Evolutionary conservation across 202 grass and related monocot genomes (phyloP).

Genomic region (Bolboschoenoplectus hybrid): DNA sequence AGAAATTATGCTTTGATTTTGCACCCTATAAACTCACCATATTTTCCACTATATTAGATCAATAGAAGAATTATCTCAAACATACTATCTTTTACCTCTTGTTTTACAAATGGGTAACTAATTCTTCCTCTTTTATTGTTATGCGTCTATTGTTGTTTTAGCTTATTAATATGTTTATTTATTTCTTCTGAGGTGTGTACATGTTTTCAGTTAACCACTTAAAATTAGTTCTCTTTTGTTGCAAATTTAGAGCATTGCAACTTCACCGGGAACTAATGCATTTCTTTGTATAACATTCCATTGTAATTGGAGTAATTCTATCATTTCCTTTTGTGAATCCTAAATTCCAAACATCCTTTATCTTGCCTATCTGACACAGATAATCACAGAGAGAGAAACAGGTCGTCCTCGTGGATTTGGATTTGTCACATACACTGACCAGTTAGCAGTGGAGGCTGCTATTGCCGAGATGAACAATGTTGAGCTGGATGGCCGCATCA

Average conservation of each 20-base stretch:
- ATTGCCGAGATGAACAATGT: conserved; percentile 86
- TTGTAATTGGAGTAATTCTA: conserved; percentile 35
- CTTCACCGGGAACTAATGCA: neutral
- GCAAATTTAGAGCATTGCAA: neutral
- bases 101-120: conserved; percentile 2
- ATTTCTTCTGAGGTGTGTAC: neutral
- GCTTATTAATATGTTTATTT: neutral
- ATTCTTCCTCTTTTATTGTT: neutral
- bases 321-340: neutral
- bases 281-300: neutral
- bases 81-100: neutral
- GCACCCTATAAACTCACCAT: neutral
- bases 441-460: conserved; percentile 64
- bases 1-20: conserved; percentile 15
- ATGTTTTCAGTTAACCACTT: neutral
- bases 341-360: conserved; percentile 40
- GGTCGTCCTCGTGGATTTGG: conserved; percentile 93
- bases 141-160: conserved; percentile 13
- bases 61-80: neutral
- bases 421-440: conserved; percentile 91
- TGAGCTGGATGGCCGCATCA: conserved; percentile 84
- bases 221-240: neutral
- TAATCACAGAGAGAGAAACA: conserved; percentile 89
- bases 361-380: conserved; percentile 69
- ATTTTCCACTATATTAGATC: neutral